These are phyloP conservation scores for Turnera subulata DNA, from an alignment of 345 rosid genomes.

Conservation along the genomic window DNA sequence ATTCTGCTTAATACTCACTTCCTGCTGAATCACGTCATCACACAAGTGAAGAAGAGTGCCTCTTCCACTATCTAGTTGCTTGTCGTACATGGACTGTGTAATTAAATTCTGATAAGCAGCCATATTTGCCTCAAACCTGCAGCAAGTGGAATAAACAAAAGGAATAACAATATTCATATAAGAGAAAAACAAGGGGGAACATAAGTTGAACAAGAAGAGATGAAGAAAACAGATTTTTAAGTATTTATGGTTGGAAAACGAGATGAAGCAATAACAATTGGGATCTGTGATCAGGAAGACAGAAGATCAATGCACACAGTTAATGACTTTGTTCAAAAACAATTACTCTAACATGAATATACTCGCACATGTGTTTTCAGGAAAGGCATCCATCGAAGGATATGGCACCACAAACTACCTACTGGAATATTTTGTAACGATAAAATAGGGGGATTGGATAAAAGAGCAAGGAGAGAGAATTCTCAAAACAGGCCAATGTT, in stretches of 20 bases:
- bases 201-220: not conserved
- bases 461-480: not conserved
- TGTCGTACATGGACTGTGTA: slow-evolving; percentile 93
- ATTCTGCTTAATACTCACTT: slow-evolving; percentile 48
- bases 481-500: not conserved
- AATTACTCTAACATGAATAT: not conserved
- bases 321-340: not conserved
- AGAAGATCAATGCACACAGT: not conserved
- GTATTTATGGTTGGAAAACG: not conserved
- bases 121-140: slow-evolving; percentile 83
- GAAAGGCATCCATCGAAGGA: not conserved
- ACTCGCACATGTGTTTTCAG: not conserved
- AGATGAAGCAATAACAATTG: not conserved
- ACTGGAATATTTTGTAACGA: too few species aligned
- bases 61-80: slow-evolving; percentile 93
- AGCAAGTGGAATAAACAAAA: slow-evolving; percentile 21
- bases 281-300: not conserved
- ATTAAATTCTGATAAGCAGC: slow-evolving; percentile 86
- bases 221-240: not conserved
- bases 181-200: slow-evolving; percentile 1
- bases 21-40: slow-evolving; percentile 97
- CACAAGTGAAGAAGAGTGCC: slow-evolving; percentile 96
- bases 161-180: slow-evolving; percentile 2
- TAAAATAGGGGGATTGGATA: too few species aligned
- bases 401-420: too few species aligned